Conservation (phyloP, 768 basidiomycete genomes). For the Phaeotremella skinneri region DNA sequence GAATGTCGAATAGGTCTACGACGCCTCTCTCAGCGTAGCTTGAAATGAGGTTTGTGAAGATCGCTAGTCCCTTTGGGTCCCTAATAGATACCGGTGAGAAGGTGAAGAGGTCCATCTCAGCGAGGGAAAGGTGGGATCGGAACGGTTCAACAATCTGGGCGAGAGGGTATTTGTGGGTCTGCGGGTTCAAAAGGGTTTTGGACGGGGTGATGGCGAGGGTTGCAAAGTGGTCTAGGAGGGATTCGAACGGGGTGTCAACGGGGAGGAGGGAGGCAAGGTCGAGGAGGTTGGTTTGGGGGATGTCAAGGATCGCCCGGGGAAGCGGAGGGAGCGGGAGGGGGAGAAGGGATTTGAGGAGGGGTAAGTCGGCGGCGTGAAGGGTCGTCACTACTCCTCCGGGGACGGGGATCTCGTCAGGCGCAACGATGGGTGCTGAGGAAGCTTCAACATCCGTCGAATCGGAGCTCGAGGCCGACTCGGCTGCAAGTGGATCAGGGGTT, state of each 20-base stretch:
- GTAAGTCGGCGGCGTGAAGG: constrained; percentile 63
- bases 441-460: constrained; percentile 31
- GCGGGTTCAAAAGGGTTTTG: constrained; percentile 38
- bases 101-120: constrained; percentile 49
- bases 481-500: constrained; percentile 12
- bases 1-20: constrained; percentile 55
- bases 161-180: constrained; percentile 31
- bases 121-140: constrained; percentile 41
- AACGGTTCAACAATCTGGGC: constrained; percentile 46
- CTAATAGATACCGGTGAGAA: constrained; percentile 50
- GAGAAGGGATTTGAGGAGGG: constrained; percentile 62
- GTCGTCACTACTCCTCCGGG: constrained; percentile 72
- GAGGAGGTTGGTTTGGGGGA: constrained; percentile 32
- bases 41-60: constrained; percentile 53
- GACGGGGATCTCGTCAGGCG: constrained; percentile 14
- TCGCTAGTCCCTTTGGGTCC: constrained; percentile 40
- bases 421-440: constrained; percentile 6
- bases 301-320: constrained; percentile 57
- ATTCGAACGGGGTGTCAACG: constrained; percentile 40
- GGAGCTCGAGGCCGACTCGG: constrained; percentile 9
- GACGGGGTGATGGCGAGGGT: constrained; percentile 41
- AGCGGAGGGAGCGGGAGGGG: constrained; percentile 58
- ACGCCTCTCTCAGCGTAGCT: constrained; percentile 54
- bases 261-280: constrained; percentile 51
- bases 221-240: constrained; percentile 49